Evolutionary conservation across 2,329 filamentous ascomycete species (phyloP).

Genomic region (Tolypocladium guangdongense): DNA sequence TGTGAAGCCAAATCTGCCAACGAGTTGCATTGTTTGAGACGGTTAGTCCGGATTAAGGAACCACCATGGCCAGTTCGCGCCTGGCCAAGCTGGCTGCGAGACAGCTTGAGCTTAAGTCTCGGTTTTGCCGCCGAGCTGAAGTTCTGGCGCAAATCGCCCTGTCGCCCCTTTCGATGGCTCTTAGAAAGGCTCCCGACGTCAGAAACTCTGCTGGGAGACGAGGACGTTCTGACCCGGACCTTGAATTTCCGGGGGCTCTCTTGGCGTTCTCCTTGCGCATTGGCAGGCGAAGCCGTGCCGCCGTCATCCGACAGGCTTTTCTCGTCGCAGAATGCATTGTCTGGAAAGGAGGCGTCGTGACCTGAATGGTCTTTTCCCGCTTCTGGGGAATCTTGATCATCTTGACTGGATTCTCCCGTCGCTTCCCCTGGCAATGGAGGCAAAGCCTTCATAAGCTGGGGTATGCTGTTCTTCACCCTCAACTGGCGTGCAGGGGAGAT

Average conservation of each 20-base stretch:
- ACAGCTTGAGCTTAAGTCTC: conserved; percentile 22
- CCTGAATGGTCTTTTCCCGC: background rate
- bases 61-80: conserved; percentile 5
- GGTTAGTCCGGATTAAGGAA: conserved; percentile 9
- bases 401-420: background rate
- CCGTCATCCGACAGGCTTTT: background rate
- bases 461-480: conserved; percentile 36
- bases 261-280: background rate
- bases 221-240: conserved; percentile 14
- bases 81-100: conserved; percentile 16
- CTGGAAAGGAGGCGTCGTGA: background rate
- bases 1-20: conserved; percentile 17
- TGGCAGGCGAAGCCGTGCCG: background rate
- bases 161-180: background rate
- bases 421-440: conserved; percentile 30
- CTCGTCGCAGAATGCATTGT: background rate
- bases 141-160: conserved; percentile 1
- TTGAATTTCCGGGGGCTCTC: conserved; percentile 15
- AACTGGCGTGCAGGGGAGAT: conserved; percentile 34
- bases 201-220: conserved; percentile 3
- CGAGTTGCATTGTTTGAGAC: conserved; percentile 21
- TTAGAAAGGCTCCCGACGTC: background rate
- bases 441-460: conserved; percentile 41
- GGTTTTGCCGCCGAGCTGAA: conserved; percentile 11
- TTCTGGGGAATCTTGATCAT: background rate